These are phyloP conservation scores for Cyclotella baltica DNA, from an alignment of 108 stramenopile species.

Conservation along the genomic window DNA sequence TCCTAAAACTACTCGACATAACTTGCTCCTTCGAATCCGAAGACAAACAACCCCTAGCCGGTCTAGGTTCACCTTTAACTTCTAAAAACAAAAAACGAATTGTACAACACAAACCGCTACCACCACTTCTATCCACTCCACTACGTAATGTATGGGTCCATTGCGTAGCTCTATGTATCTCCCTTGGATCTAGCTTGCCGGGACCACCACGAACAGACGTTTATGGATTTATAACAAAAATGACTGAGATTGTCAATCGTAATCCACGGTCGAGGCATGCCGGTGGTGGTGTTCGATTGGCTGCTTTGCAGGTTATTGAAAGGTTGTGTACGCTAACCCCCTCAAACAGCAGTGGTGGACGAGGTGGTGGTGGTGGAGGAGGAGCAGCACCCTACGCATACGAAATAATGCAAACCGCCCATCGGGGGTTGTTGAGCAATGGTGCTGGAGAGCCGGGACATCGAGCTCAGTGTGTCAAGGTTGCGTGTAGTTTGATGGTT, in stretches of 20 bases:
- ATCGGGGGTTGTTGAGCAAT: constrained; percentile 65
- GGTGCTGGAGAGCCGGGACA: constrained; percentile 74
- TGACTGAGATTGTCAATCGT: constrained; percentile 73
- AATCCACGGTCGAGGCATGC: constrained; percentile 80
- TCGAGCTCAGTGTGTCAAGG: constrained; percentile 69
- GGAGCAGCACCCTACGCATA: constrained; percentile 73
- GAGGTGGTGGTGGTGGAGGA: too few relatives aligned
- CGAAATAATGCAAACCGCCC: constrained; percentile 73
- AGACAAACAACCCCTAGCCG: not conserved
- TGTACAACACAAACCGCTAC: constrained; percentile 55
- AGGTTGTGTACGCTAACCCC: constrained; percentile 54
- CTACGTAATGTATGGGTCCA: constrained; percentile 81
- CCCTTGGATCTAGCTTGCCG: constrained; percentile 64
- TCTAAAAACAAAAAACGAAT: constrained; percentile 18
- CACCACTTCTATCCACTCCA: constrained; percentile 78
- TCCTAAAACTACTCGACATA: constrained; percentile 84
- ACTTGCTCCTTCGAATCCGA: constrained; percentile 50
- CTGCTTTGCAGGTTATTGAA: constrained; percentile 74
- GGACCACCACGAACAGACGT: constrained; percentile 73
- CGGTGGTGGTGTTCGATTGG: constrained; percentile 77
- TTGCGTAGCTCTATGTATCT: constrained; percentile 79
- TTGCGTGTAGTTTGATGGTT: constrained; percentile 62
- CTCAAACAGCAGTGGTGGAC: too few relatives aligned
- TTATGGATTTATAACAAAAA: constrained; percentile 66
- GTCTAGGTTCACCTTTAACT: constrained; percentile 6